phyloP scores from a whole-genome alignment of 352 stramenopile genomes.

The Phytopythium aichiense region DNA sequence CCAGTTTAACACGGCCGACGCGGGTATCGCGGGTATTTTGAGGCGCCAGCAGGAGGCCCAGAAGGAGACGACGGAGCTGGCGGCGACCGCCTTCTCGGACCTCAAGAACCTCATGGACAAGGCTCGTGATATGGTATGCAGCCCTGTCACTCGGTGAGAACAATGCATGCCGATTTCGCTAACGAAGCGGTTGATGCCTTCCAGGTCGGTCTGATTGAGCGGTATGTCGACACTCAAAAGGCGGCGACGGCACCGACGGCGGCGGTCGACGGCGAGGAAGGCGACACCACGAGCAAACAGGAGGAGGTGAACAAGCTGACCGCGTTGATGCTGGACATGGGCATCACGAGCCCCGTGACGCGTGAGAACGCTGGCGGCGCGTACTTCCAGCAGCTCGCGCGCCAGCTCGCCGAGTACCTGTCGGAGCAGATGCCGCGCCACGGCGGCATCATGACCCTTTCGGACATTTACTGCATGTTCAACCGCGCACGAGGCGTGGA shows the following conservation, averaged over 20 bases:
- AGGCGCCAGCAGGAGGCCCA: constrained; percentile 73
- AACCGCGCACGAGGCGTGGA: constrained; percentile 97
- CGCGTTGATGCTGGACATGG: constrained; percentile 90
- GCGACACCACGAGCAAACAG: constrained; percentile 17
- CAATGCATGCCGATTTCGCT: background rate
- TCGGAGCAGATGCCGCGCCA: constrained; percentile 76
- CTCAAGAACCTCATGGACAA: constrained; percentile 89
- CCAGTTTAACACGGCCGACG: constrained; percentile 72
- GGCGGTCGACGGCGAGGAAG: constrained; percentile 10
- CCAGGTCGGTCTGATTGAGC: constrained; percentile 80
- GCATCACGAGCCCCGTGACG: constrained; percentile 91
- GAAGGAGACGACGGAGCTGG: constrained; percentile 75
- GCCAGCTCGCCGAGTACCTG: constrained; percentile 89
- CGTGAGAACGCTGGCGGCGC: constrained; percentile 84
- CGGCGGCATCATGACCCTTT: constrained; percentile 97
- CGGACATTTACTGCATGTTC: constrained; percentile 99
- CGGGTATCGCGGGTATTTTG: constrained; percentile 80
- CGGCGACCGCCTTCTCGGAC: constrained; percentile 85
- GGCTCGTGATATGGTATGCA: constrained; percentile 85
- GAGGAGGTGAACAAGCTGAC: constrained; percentile 79
- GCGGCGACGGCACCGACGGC: constrained; percentile 21
- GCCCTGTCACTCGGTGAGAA: background rate
- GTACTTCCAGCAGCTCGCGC: constrained; percentile 90
- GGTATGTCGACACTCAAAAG: constrained; percentile 85
- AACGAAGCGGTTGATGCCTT: background rate